Evolutionary conservation across 2,329 filamentous ascomycete species (phyloP).

Genomic region (Whalleya microplaca): DNA sequence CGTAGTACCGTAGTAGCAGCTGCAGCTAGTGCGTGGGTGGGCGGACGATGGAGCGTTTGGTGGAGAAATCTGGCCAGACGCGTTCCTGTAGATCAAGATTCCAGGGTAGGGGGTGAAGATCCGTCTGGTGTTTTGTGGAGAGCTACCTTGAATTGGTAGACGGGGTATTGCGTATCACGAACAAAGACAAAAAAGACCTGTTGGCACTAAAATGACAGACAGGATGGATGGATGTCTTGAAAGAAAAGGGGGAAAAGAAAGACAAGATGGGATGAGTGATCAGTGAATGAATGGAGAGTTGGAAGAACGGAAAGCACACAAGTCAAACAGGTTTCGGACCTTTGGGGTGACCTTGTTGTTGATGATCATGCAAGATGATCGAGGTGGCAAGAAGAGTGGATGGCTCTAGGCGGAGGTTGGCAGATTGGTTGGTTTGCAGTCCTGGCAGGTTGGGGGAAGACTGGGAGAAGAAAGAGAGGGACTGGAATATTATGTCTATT

Average conservation of each 20-base stretch:
- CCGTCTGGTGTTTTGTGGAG: background rate
- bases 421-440: constrained; percentile 3
- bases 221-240: background rate
- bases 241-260: background rate
- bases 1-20: background rate
- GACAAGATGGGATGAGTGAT: background rate
- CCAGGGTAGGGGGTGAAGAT: background rate
- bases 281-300: constrained; percentile 2
- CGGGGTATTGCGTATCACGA: background rate
- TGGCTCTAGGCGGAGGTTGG: constrained; percentile 9
- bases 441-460: constrained; percentile 1
- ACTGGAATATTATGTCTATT: background rate
- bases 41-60: background rate
- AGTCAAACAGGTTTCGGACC: constrained; percentile 23
- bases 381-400: constrained; percentile 13
- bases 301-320: constrained; percentile 1
- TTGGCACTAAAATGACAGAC: background rate
- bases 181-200: background rate
- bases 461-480: background rate
- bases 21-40: background rate
- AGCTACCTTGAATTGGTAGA: background rate
- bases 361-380: constrained; percentile 26
- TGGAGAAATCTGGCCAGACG: background rate
- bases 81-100: background rate
- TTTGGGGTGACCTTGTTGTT: constrained; percentile 16